These are phyloP conservation scores for Fraxinus latifolia DNA, from an alignment of 305 asterid genomes.

Conservation along the genomic window DNA sequence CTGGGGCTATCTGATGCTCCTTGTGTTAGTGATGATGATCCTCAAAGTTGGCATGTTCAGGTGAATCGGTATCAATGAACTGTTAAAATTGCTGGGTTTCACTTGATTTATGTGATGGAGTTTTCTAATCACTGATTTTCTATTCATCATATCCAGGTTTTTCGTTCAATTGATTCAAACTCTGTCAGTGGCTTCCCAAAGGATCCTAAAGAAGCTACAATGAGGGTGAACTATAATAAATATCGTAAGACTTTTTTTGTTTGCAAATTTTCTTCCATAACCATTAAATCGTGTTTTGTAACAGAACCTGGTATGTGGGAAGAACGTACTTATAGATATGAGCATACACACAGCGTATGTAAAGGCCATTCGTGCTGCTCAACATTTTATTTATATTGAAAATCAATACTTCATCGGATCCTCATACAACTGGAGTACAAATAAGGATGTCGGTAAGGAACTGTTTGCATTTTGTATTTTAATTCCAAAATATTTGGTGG, in stretches of 20 bases:
- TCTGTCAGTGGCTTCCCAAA: constrained; percentile 94
- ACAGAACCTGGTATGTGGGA: constrained; percentile 90
- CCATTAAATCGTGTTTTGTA: constrained; percentile 17
- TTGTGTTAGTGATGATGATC: constrained; percentile 54
- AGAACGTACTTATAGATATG: constrained; percentile 90
- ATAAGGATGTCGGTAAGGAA: constrained; percentile 72
- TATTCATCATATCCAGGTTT: constrained; percentile 46
- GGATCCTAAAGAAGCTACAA: constrained; percentile 77
- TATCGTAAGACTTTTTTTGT: background rate
- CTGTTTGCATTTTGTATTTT: background rate
- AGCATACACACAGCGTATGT: constrained; percentile 95
- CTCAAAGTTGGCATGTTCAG: constrained; percentile 96
- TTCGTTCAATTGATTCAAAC: constrained; percentile 95
- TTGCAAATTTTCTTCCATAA: constrained; percentile 9
- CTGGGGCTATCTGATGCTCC: constrained; percentile 69
- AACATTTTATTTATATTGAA: constrained; percentile 86
- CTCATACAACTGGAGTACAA: constrained; percentile 76
- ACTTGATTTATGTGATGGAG: background rate
- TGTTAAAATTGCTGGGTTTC: constrained; percentile 6
- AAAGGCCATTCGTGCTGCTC: constrained; percentile 91
- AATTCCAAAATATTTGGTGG: background rate
- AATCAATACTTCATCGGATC: constrained; percentile 98
- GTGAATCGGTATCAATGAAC: constrained; percentile 29
- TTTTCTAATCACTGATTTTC: constrained; percentile 14
- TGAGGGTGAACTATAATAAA: constrained; percentile 51